These are phyloP conservation scores for Sideroxylon spinosum DNA, from an alignment of 179 eudicot genomes.

Conservation along the genomic window DNA sequence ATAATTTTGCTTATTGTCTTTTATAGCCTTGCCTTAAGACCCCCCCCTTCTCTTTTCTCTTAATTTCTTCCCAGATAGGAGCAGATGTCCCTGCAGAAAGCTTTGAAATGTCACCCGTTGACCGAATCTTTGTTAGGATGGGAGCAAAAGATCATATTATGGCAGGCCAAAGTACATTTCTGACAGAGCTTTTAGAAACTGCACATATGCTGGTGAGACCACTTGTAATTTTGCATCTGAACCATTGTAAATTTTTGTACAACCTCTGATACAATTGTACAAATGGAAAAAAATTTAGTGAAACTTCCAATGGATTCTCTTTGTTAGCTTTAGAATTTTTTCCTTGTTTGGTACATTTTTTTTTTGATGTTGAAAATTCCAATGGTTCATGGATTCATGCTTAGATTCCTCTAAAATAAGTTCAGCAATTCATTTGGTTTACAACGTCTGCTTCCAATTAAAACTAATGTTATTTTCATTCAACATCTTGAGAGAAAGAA, in stretches of 20 bases:
- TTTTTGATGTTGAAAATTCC: background rate
- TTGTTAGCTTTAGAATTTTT: background rate
- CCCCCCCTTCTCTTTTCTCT: background rate
- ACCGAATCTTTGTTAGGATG: slow-evolving; percentile 90
- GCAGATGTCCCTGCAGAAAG: slow-evolving; percentile 91
- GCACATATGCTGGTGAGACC: slow-evolving; percentile 88
- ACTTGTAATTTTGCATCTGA: background rate
- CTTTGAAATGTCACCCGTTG: slow-evolving; percentile 80
- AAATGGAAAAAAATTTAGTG: slow-evolving; percentile 3
- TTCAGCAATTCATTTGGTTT: background rate
- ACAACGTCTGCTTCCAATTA: background rate
- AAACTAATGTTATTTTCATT: background rate
- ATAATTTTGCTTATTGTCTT: background rate
- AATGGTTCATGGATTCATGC: background rate
- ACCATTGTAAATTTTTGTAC: background rate
- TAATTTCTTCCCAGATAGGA: slow-evolving; percentile 57
- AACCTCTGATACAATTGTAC: background rate
- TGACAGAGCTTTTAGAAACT: slow-evolving; percentile 94
- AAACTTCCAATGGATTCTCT: background rate
- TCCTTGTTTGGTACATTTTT: too few species aligned
- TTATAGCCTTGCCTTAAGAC: slow-evolving; percentile 15
- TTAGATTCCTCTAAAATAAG: background rate
- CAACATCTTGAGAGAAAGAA: background rate
- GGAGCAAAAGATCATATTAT: slow-evolving; percentile 98
- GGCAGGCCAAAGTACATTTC: slow-evolving; percentile 97